Evolutionary conservation across 1,284 basidiomycete species (phyloP).

Genomic region (Trichosporon sp.): DNA sequence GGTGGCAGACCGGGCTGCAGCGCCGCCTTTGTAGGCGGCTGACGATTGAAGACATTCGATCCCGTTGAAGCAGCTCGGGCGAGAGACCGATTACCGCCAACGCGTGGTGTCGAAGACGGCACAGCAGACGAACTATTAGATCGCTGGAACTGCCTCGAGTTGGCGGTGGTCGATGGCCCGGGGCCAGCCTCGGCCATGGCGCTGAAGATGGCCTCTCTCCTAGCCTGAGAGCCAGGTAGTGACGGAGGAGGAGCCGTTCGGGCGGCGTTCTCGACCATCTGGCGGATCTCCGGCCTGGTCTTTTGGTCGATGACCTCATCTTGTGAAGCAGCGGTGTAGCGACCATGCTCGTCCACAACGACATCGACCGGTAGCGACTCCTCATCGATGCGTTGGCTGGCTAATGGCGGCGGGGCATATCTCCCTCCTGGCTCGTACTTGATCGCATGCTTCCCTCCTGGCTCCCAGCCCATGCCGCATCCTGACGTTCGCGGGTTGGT

Average conservation of each 20-base stretch:
- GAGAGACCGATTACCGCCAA: constrained; percentile 9
- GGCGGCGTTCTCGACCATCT: constrained; percentile 9
- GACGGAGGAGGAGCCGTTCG: not conserved
- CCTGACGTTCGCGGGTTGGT: constrained; percentile 29
- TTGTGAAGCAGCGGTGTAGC: constrained; percentile 25
- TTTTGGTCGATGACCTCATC: constrained; percentile 27
- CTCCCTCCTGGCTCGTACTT: constrained; percentile 31
- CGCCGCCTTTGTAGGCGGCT: constrained; percentile 3
- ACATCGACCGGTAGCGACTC: constrained; percentile 21
- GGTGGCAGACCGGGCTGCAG: constrained; percentile 18
- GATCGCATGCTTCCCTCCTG: constrained; percentile 26
- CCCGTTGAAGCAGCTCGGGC: constrained; percentile 35
- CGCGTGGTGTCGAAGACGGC: not conserved
- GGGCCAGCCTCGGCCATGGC: constrained; percentile 1
- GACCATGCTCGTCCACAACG: constrained; percentile 26
- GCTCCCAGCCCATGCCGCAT: constrained; percentile 38
- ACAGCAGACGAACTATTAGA: constrained; percentile 1
- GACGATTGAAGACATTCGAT: constrained; percentile 20
- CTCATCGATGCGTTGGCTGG: constrained; percentile 4
- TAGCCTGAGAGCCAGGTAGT: constrained; percentile 15
- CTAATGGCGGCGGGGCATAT: constrained; percentile 1
- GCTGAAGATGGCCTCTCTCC: constrained; percentile 10
- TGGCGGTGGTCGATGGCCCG: not conserved
- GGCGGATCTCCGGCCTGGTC: constrained; percentile 18
- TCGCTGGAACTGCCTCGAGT: not conserved